Evolutionary conservation across 176 grass and related monocot species (phyloP).

Genomic region (Raddia guianensis): DNA sequence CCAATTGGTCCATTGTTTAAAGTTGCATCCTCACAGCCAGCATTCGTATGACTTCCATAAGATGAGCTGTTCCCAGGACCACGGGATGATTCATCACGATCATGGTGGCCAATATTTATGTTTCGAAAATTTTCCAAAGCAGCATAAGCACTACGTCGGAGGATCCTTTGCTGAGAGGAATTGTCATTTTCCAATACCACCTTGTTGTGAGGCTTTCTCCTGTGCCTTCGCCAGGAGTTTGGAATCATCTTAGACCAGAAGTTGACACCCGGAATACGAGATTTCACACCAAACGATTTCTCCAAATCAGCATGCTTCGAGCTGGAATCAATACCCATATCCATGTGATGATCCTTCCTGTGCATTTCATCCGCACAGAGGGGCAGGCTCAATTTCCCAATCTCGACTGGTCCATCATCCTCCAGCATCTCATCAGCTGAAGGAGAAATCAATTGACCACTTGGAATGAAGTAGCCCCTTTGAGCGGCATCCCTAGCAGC

Average conservation of each 20-base stretch:
- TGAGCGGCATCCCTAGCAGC: slow-evolving; percentile 68
- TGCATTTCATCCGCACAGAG: slow-evolving; percentile 86
- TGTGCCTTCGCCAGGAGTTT: slow-evolving; percentile 52
- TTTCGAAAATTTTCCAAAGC: slow-evolving; percentile 70
- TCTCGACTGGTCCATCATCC: slow-evolving; percentile 33
- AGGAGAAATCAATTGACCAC: slow-evolving; percentile 35
- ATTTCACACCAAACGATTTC: slow-evolving; percentile 72
- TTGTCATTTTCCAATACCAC: slow-evolving; percentile 51
- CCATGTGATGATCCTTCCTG: slow-evolving; percentile 66
- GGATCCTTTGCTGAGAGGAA: slow-evolving; percentile 84
- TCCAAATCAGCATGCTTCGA: slow-evolving; percentile 76
- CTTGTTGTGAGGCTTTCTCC: slow-evolving; percentile 65
- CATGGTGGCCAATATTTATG: slow-evolving; percentile 26
- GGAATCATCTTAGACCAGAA: slow-evolving; percentile 74
- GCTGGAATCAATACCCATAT: slow-evolving; percentile 53
- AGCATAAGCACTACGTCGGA: slow-evolving; percentile 74
- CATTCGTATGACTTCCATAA: slow-evolving; percentile 45
- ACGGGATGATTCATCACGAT: slow-evolving; percentile 41
- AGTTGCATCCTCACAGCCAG: slow-evolving; percentile 10
- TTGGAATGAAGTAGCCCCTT: slow-evolving; percentile 73
- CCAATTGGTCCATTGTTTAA: slow-evolving; percentile 12
- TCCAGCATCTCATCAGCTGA: slow-evolving; percentile 41
- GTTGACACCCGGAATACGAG: slow-evolving; percentile 47
- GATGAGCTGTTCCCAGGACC: slow-evolving; percentile 44
- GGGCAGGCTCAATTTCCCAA: slow-evolving; percentile 47